These are phyloP conservation scores for Pelargonium exstipulatum DNA, from an alignment of 441 rosid genomes.

Conservation along the genomic window DNA sequence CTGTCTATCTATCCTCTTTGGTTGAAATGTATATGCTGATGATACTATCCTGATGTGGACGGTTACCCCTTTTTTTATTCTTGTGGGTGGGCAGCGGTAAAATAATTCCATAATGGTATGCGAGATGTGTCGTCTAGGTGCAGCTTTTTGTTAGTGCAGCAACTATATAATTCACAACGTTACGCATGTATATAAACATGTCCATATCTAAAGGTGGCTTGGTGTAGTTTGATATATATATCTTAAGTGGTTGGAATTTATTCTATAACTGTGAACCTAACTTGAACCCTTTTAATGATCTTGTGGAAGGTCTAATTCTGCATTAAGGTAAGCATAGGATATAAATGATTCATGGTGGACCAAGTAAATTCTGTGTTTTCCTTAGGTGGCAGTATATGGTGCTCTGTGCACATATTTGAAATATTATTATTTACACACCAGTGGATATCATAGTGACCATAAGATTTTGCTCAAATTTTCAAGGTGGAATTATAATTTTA, in stretches of 20 bases:
- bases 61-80: background rate
- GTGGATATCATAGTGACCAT: no score
- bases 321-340: background rate
- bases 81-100: background rate
- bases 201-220: background rate
- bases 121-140: background rate
- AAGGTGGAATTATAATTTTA: background rate
- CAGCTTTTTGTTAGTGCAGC: background rate
- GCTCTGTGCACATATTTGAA: background rate
- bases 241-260: background rate
- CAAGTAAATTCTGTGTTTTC: background rate
- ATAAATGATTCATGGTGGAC: background rate
- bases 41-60: background rate
- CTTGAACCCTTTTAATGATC: background rate
- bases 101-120: background rate
- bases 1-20: no score
- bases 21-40: background rate
- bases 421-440: background rate
- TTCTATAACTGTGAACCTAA: background rate
- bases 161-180: background rate
- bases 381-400: background rate
- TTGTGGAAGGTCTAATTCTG: background rate
- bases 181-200: background rate
- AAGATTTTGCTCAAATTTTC: background rate
- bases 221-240: background rate